phyloP scores from a whole-genome alignment of 2,329 filamentous ascomycete genomes.

The Ophiosphaerella herpotricha region DNA sequence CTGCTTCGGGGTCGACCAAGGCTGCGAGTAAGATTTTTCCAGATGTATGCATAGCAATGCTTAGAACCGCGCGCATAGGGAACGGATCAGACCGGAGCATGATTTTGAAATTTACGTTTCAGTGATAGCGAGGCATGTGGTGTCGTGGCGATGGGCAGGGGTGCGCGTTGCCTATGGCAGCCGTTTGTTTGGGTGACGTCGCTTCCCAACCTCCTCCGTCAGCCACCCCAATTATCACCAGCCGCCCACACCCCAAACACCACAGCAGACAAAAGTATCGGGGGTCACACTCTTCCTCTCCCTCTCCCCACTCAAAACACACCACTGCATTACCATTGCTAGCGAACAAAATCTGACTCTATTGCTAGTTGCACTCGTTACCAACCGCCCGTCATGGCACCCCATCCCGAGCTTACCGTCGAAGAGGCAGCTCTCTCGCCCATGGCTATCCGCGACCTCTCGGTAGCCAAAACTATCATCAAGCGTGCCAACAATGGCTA shows the following conservation, averaged over 20 bases:
- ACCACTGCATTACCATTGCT: conserved; percentile 10
- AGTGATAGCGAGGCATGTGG: neutral
- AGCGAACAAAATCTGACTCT: conserved; percentile 19
- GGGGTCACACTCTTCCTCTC: conserved; percentile 13
- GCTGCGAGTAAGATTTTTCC: no score
- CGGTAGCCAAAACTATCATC: conserved; percentile 34
- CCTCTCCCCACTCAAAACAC: conserved; percentile 1
- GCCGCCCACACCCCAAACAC: conserved; percentile 8
- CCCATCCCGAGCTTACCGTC: conserved; percentile 32
- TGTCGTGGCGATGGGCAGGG: conserved; percentile 1
- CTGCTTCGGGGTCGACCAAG: no score
- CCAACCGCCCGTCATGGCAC: conserved; percentile 32
- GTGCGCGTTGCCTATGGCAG: conserved; percentile 19
- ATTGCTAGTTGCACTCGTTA: conserved; percentile 20
- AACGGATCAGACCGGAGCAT: no score
- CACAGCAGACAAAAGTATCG: conserved; percentile 16
- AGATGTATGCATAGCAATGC: neutral
- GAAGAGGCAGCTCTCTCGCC: conserved; percentile 30
- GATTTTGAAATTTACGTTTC: no score
- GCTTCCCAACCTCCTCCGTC: conserved; percentile 21
- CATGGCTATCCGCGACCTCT: conserved; percentile 35
- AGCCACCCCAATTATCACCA: conserved; percentile 7
- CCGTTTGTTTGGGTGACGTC: conserved; percentile 23
- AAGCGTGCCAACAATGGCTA: conserved; percentile 27
- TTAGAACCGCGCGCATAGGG: neutral